Evolutionary conservation across 2,329 filamentous ascomycete genomes (phyloP).

Genomic region (Aspergillus latus): DNA sequence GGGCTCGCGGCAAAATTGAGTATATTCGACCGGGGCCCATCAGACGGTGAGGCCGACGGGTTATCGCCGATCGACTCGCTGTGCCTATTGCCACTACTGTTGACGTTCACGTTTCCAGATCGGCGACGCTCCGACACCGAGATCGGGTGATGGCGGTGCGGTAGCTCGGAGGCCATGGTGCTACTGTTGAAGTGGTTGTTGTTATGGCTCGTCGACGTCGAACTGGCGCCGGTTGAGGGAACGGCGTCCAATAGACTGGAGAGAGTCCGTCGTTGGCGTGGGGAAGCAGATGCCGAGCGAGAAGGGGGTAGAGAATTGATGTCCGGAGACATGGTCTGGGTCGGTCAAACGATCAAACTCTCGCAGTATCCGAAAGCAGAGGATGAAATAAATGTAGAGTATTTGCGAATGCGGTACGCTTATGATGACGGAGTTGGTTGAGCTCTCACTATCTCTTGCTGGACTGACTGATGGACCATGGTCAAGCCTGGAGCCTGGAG

Average conservation of each 20-base stretch:
- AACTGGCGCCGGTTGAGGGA: slow-evolving; percentile 46
- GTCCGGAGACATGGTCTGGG: slow-evolving; percentile 64
- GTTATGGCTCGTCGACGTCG: slow-evolving; percentile 12
- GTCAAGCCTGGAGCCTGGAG: background rate
- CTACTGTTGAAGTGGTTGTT: slow-evolving; percentile 57
- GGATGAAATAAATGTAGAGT: background rate
- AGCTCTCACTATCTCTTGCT: background rate
- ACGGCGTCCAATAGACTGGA: slow-evolving; percentile 58
- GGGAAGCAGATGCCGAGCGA: slow-evolving; percentile 45
- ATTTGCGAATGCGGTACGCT: background rate
- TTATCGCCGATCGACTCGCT: slow-evolving; percentile 35
- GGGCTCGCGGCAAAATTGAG: slow-evolving; percentile 44
- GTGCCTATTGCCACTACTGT: slow-evolving; percentile 31
- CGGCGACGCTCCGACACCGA: slow-evolving; percentile 45
- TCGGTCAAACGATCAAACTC: background rate
- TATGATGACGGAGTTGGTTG: background rate
- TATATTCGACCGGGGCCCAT: slow-evolving; percentile 39
- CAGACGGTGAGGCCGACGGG: slow-evolving; percentile 33
- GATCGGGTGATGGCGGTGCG: slow-evolving; percentile 34
- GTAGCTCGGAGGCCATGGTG: slow-evolving; percentile 71
- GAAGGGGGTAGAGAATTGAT: slow-evolving; percentile 69
- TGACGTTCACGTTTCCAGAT: slow-evolving; percentile 43
- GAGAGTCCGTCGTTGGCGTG: slow-evolving; percentile 34
- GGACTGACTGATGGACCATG: background rate
- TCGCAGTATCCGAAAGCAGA: background rate